Evolutionary conservation across 345 rosid genomes (phyloP).

Genomic region (Lumnitzera racemosa): DNA sequence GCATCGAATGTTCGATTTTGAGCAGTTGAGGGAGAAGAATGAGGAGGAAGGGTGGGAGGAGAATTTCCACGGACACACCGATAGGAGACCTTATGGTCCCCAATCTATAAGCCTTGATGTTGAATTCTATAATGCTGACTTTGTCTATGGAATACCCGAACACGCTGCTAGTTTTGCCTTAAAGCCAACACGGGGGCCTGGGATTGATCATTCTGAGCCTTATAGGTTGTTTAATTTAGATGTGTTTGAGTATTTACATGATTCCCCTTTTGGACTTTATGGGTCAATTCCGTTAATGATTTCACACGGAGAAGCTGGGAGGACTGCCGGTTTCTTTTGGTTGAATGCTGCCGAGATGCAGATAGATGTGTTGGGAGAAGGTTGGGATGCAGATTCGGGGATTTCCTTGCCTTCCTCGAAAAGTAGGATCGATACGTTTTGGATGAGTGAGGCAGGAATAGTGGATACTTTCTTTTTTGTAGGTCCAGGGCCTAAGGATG

Average conservation of each 20-base stretch:
- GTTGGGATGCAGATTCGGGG: slow-evolving; percentile 83
- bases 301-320: slow-evolving; percentile 70
- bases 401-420: slow-evolving; percentile 51
- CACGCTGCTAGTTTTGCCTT: slow-evolving; percentile 83
- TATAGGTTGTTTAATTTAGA: slow-evolving; percentile 85
- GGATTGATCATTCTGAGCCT: slow-evolving; percentile 81
- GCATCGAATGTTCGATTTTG: slow-evolving; percentile 81
- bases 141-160: slow-evolving; percentile 88
- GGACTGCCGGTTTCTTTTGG: slow-evolving; percentile 87
- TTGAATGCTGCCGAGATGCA: slow-evolving; percentile 99
- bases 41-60: slow-evolving; percentile 93
- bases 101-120: slow-evolving; percentile 95
- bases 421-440: slow-evolving; percentile 67
- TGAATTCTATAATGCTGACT: slow-evolving; percentile 76
- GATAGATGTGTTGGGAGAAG: slow-evolving; percentile 83
- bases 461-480: slow-evolving; percentile 90
- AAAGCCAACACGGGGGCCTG: slow-evolving; percentile 87
- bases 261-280: slow-evolving; percentile 92
- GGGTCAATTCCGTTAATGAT: slow-evolving; percentile 95
- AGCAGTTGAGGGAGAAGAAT: slow-evolving; percentile 58
- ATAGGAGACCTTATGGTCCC: slow-evolving; percentile 78
- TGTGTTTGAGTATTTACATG: slow-evolving; percentile 82
- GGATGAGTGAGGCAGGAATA: slow-evolving; percentile 99
- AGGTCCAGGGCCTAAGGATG: slow-evolving; percentile 88
- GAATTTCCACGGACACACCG: slow-evolving; percentile 70